Evolutionary conservation across 225 moss, liverwort and hornwort genomes (phyloP), one percentile per base, ranked within the genome.

Genomic region (Lunularia cruciata): DNA sequence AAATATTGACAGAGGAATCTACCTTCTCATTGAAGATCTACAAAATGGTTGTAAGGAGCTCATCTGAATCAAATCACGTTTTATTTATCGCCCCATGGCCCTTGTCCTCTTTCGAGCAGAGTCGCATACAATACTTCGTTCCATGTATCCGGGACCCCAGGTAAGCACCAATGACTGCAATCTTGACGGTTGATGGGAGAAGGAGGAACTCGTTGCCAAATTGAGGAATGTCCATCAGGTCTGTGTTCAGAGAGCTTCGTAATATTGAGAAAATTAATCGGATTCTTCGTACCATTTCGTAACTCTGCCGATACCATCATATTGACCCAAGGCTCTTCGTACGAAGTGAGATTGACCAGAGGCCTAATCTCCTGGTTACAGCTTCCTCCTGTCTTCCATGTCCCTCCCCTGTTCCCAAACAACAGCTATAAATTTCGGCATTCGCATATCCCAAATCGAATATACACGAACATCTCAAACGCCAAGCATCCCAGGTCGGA

Each of bases 91-190:
- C 71, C 74, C 94, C 94, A 94, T 0, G 73, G 68, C 3, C 71
- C 63, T 61, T 76, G 75, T 19, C 89, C 86, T 23, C 75, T 81
- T 3, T 72, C 60, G 2, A 89, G 80, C 23, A 95, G 74, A 30
- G 72, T 80, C 3, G 78, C 91, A 0, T 85, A 28, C 43, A 95
- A 35, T 52, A 95, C 73, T 78, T 95, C 91, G 0, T 84, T 95
- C 94, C 94, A 95, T 0, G 82, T 75, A 28, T 95, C 94, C 0
- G 94, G 94, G 38, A 95, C 94, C 6, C 94, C 94, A 0, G 94
- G 91, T 60, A 95, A 79, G 76, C 94, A 95, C 48, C 91, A 95
- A 62, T 95, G 94, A 53, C 89, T 89, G 38, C 94, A 95, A 11
- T 95, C 94, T 22, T 91, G 94, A 5, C 45, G 77, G 15, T 95